Conservation (phyloP, 805 yeast species). For the Phaffomyces opuntiae region DNA sequence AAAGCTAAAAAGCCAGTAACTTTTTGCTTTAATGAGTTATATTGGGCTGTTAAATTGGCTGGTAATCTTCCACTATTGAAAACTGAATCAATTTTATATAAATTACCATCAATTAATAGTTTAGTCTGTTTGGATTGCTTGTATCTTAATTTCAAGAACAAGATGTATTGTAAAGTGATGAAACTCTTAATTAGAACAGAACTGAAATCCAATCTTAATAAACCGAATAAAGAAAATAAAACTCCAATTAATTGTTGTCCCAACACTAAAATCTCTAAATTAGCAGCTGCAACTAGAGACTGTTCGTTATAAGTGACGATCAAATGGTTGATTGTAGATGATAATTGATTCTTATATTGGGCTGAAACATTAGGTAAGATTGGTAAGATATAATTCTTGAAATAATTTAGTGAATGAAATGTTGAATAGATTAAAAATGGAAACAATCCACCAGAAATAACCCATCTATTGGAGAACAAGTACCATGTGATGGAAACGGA, state of each 20-base stretch:
- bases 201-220: slow-evolving; percentile 23
- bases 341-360: slow-evolving; percentile 21
- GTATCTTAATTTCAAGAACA: slow-evolving; percentile 56
- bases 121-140: slow-evolving; percentile 51
- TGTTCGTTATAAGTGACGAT: slow-evolving; percentile 35
- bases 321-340: slow-evolving; percentile 26
- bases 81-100: slow-evolving; percentile 33
- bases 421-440: slow-evolving; percentile 58
- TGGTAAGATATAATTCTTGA: slow-evolving; percentile 48
- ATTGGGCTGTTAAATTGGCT: slow-evolving; percentile 12
- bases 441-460: slow-evolving; percentile 42
- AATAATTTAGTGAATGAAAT: slow-evolving; percentile 58
- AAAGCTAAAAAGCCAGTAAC: slow-evolving; percentile 3
- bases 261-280: slow-evolving; percentile 38
- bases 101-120: slow-evolving; percentile 39
- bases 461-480: slow-evolving; percentile 35
- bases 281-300: slow-evolving; percentile 37
- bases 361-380: slow-evolving; percentile 30
- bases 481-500: slow-evolving; percentile 34
- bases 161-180: slow-evolving; percentile 38
- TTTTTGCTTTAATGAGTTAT: slow-evolving; percentile 14
- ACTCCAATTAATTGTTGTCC: slow-evolving; percentile 33
- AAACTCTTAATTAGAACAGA: slow-evolving; percentile 26
- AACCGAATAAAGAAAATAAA: slow-evolving; percentile 34
- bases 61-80: slow-evolving; percentile 34